Base-by-base conservation (phyloP, 2,329 filamentous ascomycete species). In the Chalaropsis ovoidea region DNA sequence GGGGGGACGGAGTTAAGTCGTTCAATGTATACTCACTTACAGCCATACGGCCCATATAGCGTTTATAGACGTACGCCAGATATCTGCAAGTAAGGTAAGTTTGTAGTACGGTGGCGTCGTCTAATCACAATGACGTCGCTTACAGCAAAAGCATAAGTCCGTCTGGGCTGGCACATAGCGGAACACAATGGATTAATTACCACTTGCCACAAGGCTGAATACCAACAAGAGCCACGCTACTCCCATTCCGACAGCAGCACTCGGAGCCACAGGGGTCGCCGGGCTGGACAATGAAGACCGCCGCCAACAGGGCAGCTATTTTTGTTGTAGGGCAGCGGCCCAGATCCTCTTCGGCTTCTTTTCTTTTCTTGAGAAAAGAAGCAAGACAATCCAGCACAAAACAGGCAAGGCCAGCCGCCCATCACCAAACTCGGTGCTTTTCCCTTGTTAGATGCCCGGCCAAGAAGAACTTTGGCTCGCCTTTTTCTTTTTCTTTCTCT, bases 341-440 rank as follows among this genome's bases (percentile, higher is more conserved):
- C n/a, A 19, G 39, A 58, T 58, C 27, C 54, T 35, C 54, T 58
- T 58, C 22, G 15, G 27, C 8, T 31, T 31, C 27, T 35, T 58
- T 8, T 35, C 54, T 58, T 39, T 35, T 35, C n/a, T 22, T 19
- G 13, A 19, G 54, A 35, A 58, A 58, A 35, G 17, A 58, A 31
- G 11, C 22, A 56, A 43, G 54, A 58, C 54, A 31, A 58, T 35
- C 8, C 31, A 17, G 27, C 54, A 58, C 54, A 58, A 35, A 35
- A 58, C 27, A 39, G 54, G 54, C 24, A 58, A 58, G 54, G 54
- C 15, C 27, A 58, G 15, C 27, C 54, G 54, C 54, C 54, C 24
- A 58, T 58, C 54, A 58, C 13, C 47, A 52, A 22, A 19, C 24
- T n/a, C 54, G n/a, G 24, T 17, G 27, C 27, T 52, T 27, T 19